Evolutionary conservation across 1,284 basidiomycete species (phyloP).

Genomic region (Fistulina hepatica): DNA sequence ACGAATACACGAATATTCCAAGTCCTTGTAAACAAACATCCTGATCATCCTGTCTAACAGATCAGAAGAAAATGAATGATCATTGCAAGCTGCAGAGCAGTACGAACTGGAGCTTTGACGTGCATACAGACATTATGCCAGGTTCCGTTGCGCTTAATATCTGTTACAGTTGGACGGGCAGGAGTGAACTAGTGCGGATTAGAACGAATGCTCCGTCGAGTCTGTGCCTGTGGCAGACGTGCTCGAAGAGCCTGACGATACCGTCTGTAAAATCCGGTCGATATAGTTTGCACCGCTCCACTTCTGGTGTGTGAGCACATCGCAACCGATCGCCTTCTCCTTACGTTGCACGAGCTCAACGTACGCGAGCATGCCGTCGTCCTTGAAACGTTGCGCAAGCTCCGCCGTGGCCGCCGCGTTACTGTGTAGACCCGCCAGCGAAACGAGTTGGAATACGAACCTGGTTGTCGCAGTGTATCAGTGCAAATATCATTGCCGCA

Average conservation of each 20-base stretch:
- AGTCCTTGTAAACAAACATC: too few relatives aligned
- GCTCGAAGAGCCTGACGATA: constrained; percentile 76
- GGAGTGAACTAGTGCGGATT: too few relatives aligned
- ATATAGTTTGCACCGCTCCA: constrained; percentile 88
- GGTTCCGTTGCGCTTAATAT: too few relatives aligned
- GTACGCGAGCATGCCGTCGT: constrained; percentile 82
- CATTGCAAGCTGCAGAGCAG: too few relatives aligned
- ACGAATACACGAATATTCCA: too few relatives aligned
- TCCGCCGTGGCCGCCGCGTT: constrained; percentile 76
- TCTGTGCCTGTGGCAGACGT: constrained; percentile 74
- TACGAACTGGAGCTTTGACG: too few relatives aligned
- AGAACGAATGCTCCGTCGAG: constrained; percentile 80
- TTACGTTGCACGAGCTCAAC: constrained; percentile 76
- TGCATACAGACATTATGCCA: too few relatives aligned
- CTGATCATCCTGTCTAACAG: too few relatives aligned
- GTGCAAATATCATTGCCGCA: not conserved
- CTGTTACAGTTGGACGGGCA: too few relatives aligned
- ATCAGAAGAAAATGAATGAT: too few relatives aligned
- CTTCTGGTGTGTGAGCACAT: constrained; percentile 88
- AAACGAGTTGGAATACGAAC: constrained; percentile 78
- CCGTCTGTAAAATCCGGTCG: constrained; percentile 64
- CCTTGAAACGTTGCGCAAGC: constrained; percentile 65
- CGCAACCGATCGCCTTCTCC: constrained; percentile 85
- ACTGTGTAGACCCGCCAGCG: constrained; percentile 81
- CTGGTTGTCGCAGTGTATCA: constrained; percentile 26